Evolutionary conservation across 768 basidiomycete genomes (phyloP).

Genomic region (Termitomyces sp.): DNA sequence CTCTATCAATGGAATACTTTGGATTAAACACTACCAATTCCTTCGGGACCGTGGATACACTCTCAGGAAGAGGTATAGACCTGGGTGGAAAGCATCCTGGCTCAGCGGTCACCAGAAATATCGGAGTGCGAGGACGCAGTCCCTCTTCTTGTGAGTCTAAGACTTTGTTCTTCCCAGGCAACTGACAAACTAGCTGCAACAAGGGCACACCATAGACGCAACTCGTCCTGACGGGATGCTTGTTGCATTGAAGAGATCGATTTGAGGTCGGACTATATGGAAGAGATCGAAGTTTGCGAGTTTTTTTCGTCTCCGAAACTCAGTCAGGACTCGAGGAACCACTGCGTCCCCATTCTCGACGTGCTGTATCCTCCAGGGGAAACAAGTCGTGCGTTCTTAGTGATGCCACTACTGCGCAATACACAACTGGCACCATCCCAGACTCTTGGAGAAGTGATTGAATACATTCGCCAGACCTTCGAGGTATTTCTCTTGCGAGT

Average conservation of each 20-base stretch:
- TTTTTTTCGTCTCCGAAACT: slow-evolving; percentile 15
- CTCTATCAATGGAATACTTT: slow-evolving; percentile 6
- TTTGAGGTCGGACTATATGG: not conserved
- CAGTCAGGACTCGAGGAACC: slow-evolving; percentile 19
- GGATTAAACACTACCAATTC: slow-evolving; percentile 12
- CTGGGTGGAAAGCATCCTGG: slow-evolving; percentile 18
- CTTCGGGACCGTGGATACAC: slow-evolving; percentile 13
- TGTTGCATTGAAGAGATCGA: slow-evolving; percentile 18
- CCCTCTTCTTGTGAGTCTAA: not conserved
- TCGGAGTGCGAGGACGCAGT: not conserved
- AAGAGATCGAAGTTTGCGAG: slow-evolving; percentile 14
- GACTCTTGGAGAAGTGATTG: slow-evolving; percentile 25
- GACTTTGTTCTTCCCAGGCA: not conserved
- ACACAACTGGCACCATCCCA: slow-evolving; percentile 18
- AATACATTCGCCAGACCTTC: slow-evolving; percentile 23
- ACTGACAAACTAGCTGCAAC: not conserved
- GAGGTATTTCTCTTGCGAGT: slow-evolving; percentile 16
- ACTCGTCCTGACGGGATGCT: slow-evolving; percentile 14
- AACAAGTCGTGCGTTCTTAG: slow-evolving; percentile 13
- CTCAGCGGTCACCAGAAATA: not conserved
- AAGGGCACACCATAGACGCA: slow-evolving; percentile 14
- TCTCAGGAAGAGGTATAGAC: slow-evolving; percentile 11
- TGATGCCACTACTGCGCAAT: slow-evolving; percentile 22
- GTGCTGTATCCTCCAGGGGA: slow-evolving; percentile 15
- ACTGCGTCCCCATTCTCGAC: slow-evolving; percentile 23